phyloP scores from a whole-genome alignment of 371 early-diverging fungal genomes.

The Lichtheimia corymbifera region DNA sequence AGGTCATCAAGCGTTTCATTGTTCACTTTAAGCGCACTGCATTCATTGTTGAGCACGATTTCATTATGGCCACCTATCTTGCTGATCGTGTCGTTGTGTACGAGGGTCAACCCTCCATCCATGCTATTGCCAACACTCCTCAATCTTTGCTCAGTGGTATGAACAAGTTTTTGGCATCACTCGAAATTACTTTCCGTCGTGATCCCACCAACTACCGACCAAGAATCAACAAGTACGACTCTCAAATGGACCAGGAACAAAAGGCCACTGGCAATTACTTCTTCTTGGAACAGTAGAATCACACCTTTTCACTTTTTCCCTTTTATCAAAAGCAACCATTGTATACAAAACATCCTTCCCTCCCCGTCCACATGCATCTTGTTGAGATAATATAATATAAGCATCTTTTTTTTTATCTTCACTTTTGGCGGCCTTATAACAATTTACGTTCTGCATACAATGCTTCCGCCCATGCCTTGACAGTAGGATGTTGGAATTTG shows the following conservation, averaged over 20 bases:
- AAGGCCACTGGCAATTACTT: slow-evolving; percentile 94
- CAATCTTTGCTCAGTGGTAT: slow-evolving; percentile 95
- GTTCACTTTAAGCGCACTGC: slow-evolving; percentile 98
- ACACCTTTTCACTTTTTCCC: not conserved
- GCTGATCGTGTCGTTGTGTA: slow-evolving; percentile 99
- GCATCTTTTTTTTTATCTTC: not conserved
- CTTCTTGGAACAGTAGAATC: slow-evolving; percentile 78
- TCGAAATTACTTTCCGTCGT: slow-evolving; percentile 99
- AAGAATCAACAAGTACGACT: slow-evolving; percentile 98
- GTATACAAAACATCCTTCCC: too few relatives aligned
- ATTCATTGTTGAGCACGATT: slow-evolving; percentile 99
- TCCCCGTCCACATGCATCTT: too few relatives aligned
- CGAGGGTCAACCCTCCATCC: slow-evolving; percentile 92
- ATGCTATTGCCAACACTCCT: slow-evolving; percentile 86
- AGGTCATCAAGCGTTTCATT: slow-evolving; percentile 99
- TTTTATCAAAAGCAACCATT: not conserved
- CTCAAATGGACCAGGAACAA: slow-evolving; percentile 98
- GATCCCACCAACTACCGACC: slow-evolving; percentile 99
- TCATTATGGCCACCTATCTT: slow-evolving; percentile 99
- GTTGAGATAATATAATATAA: slow-evolving; percentile 1
- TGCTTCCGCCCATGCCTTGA: slow-evolving; percentile 82
- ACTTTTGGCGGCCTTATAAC: too few relatives aligned
- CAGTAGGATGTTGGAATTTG: slow-evolving; percentile 79
- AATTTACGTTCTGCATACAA: slow-evolving; percentile 61
- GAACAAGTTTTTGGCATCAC: slow-evolving; percentile 96